Percentiles rank a stretch among this genome's conserved stretches.
Conservation (phyloP, 2,329 filamentous ascomycete species). For the Exutisphaerella laricina region DNA sequence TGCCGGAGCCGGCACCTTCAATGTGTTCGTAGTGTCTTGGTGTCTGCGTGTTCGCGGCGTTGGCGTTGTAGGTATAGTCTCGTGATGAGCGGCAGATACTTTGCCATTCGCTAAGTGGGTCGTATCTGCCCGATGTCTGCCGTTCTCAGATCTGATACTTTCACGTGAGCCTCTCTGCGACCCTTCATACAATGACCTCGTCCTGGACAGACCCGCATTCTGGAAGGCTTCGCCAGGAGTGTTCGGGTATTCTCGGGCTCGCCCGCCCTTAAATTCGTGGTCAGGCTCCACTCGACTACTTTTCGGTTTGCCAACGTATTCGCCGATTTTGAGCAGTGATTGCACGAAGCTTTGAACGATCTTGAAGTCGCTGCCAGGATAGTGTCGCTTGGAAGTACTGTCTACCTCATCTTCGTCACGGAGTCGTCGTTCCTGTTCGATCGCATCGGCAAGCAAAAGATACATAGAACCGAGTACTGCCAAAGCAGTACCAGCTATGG, state of each 20-base stretch:
- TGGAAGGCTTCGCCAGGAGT: slow-evolving; percentile 50
- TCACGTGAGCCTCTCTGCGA: not conserved
- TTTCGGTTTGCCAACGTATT: slow-evolving; percentile 46
- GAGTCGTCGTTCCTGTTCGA: slow-evolving; percentile 17
- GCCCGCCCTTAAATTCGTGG: slow-evolving; percentile 44
- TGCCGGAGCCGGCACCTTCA: slow-evolving; percentile 3
- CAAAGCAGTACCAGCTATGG: slow-evolving; percentile 54
- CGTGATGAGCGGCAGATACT: not conserved
- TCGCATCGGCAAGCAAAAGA: slow-evolving; percentile 41
- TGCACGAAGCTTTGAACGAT: slow-evolving; percentile 39
- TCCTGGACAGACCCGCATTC: slow-evolving; percentile 33
- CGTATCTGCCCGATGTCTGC: not conserved
- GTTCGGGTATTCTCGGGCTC: slow-evolving; percentile 49
- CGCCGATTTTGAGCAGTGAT: slow-evolving; percentile 40
- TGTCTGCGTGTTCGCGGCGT: not conserved
- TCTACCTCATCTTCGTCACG: slow-evolving; percentile 12
- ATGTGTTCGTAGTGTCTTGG: not conserved
- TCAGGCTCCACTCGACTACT: slow-evolving; percentile 46
- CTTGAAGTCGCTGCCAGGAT: not conserved
- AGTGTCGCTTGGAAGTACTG: slow-evolving; percentile 4
- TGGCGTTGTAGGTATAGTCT: not conserved
- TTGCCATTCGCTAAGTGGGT: not conserved
- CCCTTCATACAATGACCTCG: slow-evolving; percentile 1
- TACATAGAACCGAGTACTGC: slow-evolving; percentile 56
- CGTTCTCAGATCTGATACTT: not conserved